These are phyloP conservation scores for Senna siamea DNA, from an alignment of 306 rosid species.

Conservation along the genomic window DNA sequence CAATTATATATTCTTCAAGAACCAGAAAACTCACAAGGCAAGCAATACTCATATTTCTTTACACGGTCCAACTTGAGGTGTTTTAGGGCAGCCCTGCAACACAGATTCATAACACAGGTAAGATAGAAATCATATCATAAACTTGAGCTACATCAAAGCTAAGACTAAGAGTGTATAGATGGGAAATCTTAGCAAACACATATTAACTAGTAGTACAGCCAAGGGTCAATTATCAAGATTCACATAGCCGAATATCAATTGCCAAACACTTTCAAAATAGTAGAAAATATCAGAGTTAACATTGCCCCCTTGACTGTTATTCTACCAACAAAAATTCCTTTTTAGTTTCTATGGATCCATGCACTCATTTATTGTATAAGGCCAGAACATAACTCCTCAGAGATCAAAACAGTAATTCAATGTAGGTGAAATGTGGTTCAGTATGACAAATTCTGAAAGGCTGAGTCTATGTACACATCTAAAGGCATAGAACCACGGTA, in stretches of 20 bases:
- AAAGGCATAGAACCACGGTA: background rate
- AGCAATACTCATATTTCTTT: conserved; percentile 86
- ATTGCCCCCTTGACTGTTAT: background rate
- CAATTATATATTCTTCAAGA: conserved; percentile 11
- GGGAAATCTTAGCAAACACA: conserved; percentile 16
- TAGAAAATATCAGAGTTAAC: background rate
- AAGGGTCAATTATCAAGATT: conserved; percentile 16
- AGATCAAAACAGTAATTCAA: background rate
- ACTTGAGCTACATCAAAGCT: background rate
- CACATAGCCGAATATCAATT: background rate
- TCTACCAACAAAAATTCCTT: conserved; percentile 5
- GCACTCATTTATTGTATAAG: no score
- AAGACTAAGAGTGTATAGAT: background rate
- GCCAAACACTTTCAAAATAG: background rate
- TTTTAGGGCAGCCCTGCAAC: conserved; percentile 77
- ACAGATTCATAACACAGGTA: conserved; percentile 25
- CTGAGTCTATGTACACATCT: background rate
- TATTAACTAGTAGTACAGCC: background rate
- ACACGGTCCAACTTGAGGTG: conserved; percentile 83
- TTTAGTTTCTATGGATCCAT: background rate
- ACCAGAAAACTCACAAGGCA: conserved; percentile 71
- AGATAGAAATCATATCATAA: conserved; percentile 17
- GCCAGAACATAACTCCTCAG: background rate
- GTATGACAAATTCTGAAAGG: background rate
- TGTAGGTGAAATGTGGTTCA: background rate